A percentile compares a stretch with the other conserved stretches of the same genome.
Evolutionary conservation across 2,329 filamentous ascomycete genomes (phyloP).

Genomic region (Drechslerella stenobrocha): DNA sequence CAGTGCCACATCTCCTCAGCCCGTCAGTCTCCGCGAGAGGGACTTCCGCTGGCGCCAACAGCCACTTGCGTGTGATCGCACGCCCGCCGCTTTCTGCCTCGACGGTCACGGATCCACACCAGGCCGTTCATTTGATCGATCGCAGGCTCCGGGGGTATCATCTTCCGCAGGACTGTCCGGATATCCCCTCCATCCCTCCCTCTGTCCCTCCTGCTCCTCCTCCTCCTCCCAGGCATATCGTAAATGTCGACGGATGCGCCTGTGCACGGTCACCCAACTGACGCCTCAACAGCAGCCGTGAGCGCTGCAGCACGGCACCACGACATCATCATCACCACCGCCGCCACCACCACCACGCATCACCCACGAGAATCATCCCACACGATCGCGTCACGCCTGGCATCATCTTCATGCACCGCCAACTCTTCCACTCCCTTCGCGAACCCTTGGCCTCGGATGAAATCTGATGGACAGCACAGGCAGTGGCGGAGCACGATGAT

Average conservation of each 20-base stretch:
- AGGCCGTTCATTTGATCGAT: too few relatives aligned
- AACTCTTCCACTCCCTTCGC: conserved; percentile 38
- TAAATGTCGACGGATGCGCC: conserved; percentile 46
- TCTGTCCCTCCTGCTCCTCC: too few relatives aligned
- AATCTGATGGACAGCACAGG: conserved; percentile 10
- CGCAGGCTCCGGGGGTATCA: too few relatives aligned
- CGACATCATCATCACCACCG: conserved; percentile 21
- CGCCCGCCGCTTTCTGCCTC: too few relatives aligned
- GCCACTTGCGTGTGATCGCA: too few relatives aligned
- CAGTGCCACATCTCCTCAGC: too few relatives aligned
- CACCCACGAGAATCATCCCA: conserved; percentile 41
- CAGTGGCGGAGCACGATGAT: conserved; percentile 34
- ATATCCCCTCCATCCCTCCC: too few relatives aligned
- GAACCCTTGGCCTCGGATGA: conserved; percentile 37
- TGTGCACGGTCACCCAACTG: conserved; percentile 31
- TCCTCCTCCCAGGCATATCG: conserved; percentile 3
- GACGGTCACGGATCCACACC: too few relatives aligned
- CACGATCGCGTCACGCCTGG: conserved; percentile 37
- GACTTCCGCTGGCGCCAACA: too few relatives aligned
- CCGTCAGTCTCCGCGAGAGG: too few relatives aligned
- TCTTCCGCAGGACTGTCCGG: too few relatives aligned
- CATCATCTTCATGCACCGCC: conserved; percentile 47
- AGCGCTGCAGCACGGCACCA: conserved; percentile 12
- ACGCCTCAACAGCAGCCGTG: background rate
- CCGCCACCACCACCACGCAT: background rate